Evolutionary conservation across 2,329 filamentous ascomycete species (phyloP), one percentile per base, ranked within the genome.

Genomic region (Aspergillus clavatus): DNA sequence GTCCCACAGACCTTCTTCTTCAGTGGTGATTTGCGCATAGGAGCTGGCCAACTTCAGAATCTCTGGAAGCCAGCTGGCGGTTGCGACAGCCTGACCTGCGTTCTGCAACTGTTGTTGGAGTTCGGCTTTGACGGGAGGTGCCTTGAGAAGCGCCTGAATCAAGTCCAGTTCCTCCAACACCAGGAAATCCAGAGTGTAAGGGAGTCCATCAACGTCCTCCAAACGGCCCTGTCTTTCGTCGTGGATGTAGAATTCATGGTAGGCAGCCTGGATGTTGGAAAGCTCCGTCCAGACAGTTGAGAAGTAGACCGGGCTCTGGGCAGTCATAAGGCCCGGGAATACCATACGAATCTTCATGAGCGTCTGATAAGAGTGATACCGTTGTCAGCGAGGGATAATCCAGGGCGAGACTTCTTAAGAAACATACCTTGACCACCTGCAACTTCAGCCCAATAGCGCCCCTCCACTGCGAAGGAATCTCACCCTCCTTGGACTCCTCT

Each of bases 1-100:
- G 57, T 96, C 89, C 93, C 93, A 98, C 7, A 98, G 72, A 6
- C 87, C 89, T 69, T 96, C 89, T 62, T 97, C 93, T 66, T 98
- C 93, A 22, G 82, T 83, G 2, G 87, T 90, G 57, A 98, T 94
- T 54, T 91, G 88, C 10, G 89, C 85, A 68, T 95, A 97, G 1
- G 83, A 82, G 16, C 89, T 82, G 7, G 89, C 81, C 53, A 96
- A 78, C 63, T 86, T 87, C 81, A 96, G 86, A 16, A 96, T 82
- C 59, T 95, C 87, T 26, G 86, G 78, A 54, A 96, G 78, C 91
- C 91, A 97, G 6, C 82, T 81, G 2, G 84, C 83, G 7, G 81
- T 77, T 45, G 81, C 77, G 2, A 80, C 79, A 22, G 75, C 75
- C 40, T 76, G 72, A 46, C 81, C 76, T 12, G 79, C 54, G 68